These are phyloP conservation scores for Eremothecium gossypii DNA, from an alignment of 1,139 yeast species.

Conservation along the genomic window DNA sequence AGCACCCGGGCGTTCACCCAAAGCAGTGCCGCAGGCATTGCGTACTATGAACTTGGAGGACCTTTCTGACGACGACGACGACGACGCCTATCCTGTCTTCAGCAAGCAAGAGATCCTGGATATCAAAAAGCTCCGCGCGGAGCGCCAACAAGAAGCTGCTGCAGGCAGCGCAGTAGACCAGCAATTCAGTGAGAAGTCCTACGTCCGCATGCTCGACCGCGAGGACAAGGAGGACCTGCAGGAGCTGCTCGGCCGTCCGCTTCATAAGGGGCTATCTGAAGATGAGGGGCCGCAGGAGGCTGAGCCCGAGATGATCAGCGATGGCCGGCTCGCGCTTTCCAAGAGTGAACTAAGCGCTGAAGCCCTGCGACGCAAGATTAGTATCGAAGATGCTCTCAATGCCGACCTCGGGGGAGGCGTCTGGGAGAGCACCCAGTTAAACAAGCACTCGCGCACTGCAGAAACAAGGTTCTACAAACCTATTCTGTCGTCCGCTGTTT, in stretches of 20 bases:
- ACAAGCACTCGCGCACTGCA: conserved; percentile 2
- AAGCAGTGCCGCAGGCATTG: no score
- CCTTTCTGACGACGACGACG: conserved; percentile 20
- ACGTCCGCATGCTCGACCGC: conserved; percentile 17
- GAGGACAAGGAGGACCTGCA: conserved; percentile 9
- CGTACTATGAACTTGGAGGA: conserved; percentile 11
- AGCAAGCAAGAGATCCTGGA: no score
- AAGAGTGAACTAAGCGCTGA: neutral
- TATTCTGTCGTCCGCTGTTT: neutral
- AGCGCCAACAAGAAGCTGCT: neutral
- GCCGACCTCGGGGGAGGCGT: conserved; percentile 1
- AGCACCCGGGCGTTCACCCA: conserved; percentile 16
- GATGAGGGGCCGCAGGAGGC: conserved; percentile 1
- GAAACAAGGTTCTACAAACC: neutral
- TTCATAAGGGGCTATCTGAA: conserved; percentile 7
- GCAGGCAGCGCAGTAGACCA: neutral
- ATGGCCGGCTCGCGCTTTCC: neutral
- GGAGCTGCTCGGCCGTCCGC: conserved; percentile 5
- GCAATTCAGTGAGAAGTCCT: conserved; percentile 14
- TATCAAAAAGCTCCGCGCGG: neutral
- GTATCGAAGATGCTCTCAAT: conserved; percentile 3
- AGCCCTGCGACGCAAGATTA: neutral
- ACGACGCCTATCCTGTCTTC: conserved; percentile 7
- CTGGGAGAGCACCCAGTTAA: conserved; percentile 9
- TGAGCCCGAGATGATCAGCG: conserved; percentile 2